These are phyloP conservation scores for Candida namnaoensis DNA, from an alignment of 805 yeast genomes.

Conservation along the genomic window DNA sequence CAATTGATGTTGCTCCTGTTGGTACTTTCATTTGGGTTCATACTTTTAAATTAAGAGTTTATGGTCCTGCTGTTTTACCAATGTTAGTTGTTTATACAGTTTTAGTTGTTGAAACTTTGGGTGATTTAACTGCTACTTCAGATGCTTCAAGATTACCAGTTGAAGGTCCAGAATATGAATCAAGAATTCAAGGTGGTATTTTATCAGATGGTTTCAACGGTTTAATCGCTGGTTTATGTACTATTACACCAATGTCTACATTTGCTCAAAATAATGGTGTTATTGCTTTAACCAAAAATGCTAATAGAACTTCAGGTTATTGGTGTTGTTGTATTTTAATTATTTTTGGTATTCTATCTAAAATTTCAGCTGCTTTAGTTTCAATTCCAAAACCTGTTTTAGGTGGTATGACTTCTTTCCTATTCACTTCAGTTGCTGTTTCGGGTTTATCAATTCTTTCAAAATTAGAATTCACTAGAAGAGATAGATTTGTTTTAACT, in stretches of 20 bases:
- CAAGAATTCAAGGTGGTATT: constrained; percentile 89
- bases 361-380: constrained; percentile 82
- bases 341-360: constrained; percentile 81
- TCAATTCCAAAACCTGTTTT: constrained; percentile 73
- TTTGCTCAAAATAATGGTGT: constrained; percentile 96
- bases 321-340: constrained; percentile 74
- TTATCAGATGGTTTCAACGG: constrained; percentile 85
- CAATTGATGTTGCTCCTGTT: constrained; percentile 65
- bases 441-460: constrained; percentile 66
- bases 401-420: constrained; percentile 83
- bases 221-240: constrained; percentile 65
- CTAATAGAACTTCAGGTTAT: constrained; percentile 72
- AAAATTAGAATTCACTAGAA: constrained; percentile 43
- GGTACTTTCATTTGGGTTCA: constrained; percentile 87
- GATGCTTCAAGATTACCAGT: constrained; percentile 83
- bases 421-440: constrained; percentile 69
- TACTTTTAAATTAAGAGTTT: constrained; percentile 66
- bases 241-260: constrained; percentile 81
- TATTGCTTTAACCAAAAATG: constrained; percentile 85
- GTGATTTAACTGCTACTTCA: constrained; percentile 89
- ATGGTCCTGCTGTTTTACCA: constrained; percentile 84
- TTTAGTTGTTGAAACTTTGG: constrained; percentile 86
- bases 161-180: constrained; percentile 73
- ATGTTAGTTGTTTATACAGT: constrained; percentile 75
- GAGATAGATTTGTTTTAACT: constrained; percentile 67